These are phyloP conservation scores for Salmacisia buchloeana DNA, from an alignment of 1,284 basidiomycete species.

Conservation along the genomic window DNA sequence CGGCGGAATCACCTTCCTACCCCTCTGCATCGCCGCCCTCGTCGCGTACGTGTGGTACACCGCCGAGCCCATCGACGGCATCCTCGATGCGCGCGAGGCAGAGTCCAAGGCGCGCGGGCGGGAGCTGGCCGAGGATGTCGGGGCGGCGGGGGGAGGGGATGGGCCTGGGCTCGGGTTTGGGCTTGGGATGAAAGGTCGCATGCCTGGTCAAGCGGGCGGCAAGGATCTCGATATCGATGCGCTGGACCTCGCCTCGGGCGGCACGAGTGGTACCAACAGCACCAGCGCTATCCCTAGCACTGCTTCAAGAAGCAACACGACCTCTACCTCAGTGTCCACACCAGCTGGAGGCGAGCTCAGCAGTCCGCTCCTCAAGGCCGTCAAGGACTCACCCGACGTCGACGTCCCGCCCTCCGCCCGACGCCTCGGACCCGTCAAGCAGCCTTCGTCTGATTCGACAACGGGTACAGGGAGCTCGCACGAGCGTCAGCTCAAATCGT, in stretches of 20 bases:
- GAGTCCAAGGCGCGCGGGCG: neutral
- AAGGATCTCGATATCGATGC: neutral
- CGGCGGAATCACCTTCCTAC: constrained; percentile 47
- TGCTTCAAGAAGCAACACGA: too few species aligned
- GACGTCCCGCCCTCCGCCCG: constrained; percentile 29
- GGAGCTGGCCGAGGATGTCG: neutral
- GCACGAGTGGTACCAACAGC: too few species aligned
- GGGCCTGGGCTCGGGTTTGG: neutral
- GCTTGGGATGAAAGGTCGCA: neutral
- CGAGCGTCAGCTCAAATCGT: constrained; percentile 18
- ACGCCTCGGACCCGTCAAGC: constrained; percentile 25
- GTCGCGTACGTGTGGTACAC: constrained; percentile 26
- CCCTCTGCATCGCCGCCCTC: constrained; percentile 27
- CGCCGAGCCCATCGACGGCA: constrained; percentile 7
- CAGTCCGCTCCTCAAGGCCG: neutral
- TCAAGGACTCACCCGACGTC: neutral
- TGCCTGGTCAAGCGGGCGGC: too few species aligned
- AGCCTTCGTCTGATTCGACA: neutral
- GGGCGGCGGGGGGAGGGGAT: neutral
- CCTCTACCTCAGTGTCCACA: too few species aligned
- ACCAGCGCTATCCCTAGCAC: too few species aligned
- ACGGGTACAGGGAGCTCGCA: neutral
- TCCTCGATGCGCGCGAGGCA: neutral
- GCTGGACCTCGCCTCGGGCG: too few species aligned
- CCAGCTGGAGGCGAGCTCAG: too few species aligned